phyloP scores from a whole-genome alignment of 2,329 filamentous ascomycete genomes.

The Penicillium fuscoglaucum region DNA sequence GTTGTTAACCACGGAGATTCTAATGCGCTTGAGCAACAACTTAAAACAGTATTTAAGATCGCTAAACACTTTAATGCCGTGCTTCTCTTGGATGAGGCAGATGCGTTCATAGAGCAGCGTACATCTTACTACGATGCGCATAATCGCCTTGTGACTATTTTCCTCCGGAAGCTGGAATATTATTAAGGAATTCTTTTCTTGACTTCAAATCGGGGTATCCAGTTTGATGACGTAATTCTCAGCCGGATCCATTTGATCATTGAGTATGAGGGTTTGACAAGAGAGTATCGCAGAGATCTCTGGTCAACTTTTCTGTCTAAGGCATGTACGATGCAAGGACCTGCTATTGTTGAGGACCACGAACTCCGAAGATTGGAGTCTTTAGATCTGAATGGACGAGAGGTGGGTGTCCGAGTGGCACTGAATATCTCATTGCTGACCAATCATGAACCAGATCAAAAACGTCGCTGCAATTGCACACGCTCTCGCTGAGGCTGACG shows the following conservation, averaged over 20 bases:
- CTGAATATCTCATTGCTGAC: slow-evolving; percentile 4
- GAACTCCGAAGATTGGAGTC: slow-evolving; percentile 10
- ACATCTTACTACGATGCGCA: slow-evolving; percentile 26
- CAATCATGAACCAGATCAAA: slow-evolving; percentile 14
- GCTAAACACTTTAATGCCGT: slow-evolving; percentile 31
- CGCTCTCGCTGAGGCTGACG: slow-evolving; percentile 16
- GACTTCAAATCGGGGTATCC: slow-evolving; percentile 37
- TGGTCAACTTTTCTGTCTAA: slow-evolving; percentile 30
- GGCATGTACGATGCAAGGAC: slow-evolving; percentile 17
- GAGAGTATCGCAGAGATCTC: slow-evolving; percentile 27
- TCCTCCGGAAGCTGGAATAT: slow-evolving; percentile 43
- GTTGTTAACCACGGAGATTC: slow-evolving; percentile 22
- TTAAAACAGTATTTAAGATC: slow-evolving; percentile 29
- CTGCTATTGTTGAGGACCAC: slow-evolving; percentile 10
- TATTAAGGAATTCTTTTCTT: slow-evolving; percentile 43
- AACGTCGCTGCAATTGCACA: slow-evolving; percentile 18
- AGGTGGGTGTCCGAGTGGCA: slow-evolving; percentile 4
- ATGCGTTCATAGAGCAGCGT: slow-evolving; percentile 36
- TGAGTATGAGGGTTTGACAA: slow-evolving; percentile 33
- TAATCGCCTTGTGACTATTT: slow-evolving; percentile 26
- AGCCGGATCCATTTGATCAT: slow-evolving; percentile 37
- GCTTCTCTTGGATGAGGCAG: slow-evolving; percentile 43
- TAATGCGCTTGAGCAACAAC: slow-evolving; percentile 22
- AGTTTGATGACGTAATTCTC: slow-evolving; percentile 40
- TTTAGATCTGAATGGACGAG: slow-evolving; percentile 18